A percentile compares a stretch with the other conserved stretches of the same genome.
Conservation (phyloP, 176 grass and related monocot species). For the Lolium perenne region DNA sequence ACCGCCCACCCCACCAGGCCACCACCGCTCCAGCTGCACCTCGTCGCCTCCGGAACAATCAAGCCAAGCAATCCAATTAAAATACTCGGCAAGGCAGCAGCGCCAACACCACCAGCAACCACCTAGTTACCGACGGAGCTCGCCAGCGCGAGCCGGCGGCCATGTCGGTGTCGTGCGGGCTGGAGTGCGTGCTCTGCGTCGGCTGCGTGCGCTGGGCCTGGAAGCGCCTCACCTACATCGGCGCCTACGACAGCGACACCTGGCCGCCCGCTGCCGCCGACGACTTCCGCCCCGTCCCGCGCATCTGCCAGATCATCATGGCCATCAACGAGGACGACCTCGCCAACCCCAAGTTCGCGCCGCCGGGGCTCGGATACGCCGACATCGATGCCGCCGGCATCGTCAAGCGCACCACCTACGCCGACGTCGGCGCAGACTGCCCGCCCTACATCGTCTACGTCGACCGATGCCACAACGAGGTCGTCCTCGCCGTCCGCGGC, state of each 20-base stretch:
- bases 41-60: too few species aligned
- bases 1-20: too few species aligned
- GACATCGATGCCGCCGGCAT: conserved; percentile 47
- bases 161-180: conserved; percentile 94
- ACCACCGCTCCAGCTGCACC: too few species aligned
- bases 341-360: conserved; percentile 56
- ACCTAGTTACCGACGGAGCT: too few species aligned
- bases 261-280: conserved; percentile 66
- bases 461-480: conserved; percentile 61
- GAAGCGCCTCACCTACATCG: conserved; percentile 94
- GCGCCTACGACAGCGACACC: conserved; percentile 98
- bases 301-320: conserved; percentile 77
- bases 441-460: conserved; percentile 88
- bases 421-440: conserved; percentile 54
- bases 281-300: conserved; percentile 84
- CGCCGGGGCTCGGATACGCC: conserved; percentile 46
- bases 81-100: too few species aligned
- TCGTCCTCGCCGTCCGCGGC: conserved; percentile 87
- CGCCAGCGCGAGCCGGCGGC: not conserved
- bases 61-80: too few species aligned
- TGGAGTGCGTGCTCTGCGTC: conserved; percentile 89
- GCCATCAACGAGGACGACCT: conserved; percentile 79
- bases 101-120: not conserved
- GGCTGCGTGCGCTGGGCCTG: conserved; percentile 89
- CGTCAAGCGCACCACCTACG: conserved; percentile 66